Percentiles rank a stretch among this genome's conserved stretches.
Evolutionary conservation across 1,284 basidiomycete species (phyloP).

Genomic region (Ustilago nuda): DNA sequence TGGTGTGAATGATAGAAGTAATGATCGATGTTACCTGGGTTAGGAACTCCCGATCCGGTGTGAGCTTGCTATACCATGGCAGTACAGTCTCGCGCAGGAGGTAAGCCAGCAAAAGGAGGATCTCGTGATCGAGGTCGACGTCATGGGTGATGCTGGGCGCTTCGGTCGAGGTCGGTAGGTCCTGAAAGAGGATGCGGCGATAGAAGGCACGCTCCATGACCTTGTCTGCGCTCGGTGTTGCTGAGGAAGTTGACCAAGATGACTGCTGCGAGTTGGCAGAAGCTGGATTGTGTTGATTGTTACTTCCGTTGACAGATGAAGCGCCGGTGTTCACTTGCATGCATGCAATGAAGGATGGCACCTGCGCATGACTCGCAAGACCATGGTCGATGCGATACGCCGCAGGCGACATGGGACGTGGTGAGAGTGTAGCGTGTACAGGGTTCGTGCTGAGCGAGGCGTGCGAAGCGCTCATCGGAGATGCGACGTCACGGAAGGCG

Average conservation of each 20-base stretch:
- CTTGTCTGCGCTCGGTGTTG: constrained; percentile 11
- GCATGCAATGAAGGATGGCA: neutral
- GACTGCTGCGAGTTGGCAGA: neutral
- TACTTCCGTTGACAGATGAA: neutral
- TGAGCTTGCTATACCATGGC: constrained; percentile 57
- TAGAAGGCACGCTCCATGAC: constrained; percentile 39
- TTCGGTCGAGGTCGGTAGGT: constrained; percentile 15
- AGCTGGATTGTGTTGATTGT: neutral
- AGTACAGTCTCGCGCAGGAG: constrained; percentile 54
- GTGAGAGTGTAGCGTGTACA: constrained; percentile 34
- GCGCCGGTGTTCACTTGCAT: neutral
- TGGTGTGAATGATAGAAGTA: constrained; percentile 23
- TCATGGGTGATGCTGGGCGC: constrained; percentile 37
- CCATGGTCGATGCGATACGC: constrained; percentile 23
- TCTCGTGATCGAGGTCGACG: constrained; percentile 46
- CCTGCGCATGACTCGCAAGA: neutral
- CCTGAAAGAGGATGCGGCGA: constrained; percentile 47
- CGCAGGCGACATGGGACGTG: constrained; percentile 29
- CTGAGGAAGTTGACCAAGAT: neutral
- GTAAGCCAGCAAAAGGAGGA: constrained; percentile 49
- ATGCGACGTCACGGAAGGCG: constrained; percentile 31
- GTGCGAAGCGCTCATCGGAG: constrained; percentile 35
- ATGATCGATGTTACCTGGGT: constrained; percentile 43
- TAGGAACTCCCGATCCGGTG: constrained; percentile 54
- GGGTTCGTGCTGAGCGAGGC: constrained; percentile 36